Conservation (phyloP, 139 green algal species). For the Nannochloris sp. region DNA sequence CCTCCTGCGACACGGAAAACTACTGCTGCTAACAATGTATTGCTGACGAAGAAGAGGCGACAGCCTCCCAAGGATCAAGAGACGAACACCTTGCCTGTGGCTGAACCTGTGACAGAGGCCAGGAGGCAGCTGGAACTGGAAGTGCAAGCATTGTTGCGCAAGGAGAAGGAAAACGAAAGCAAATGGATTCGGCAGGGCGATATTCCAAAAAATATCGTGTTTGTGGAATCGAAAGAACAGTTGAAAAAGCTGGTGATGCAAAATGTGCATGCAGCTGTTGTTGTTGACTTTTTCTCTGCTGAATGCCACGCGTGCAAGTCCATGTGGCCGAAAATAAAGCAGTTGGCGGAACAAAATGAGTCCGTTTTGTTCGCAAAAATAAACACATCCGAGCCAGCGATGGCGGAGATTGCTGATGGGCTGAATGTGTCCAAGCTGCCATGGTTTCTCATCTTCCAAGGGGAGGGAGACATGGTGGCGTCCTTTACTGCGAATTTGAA, state of each 20-base stretch:
- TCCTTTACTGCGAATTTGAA: slow-evolving; percentile 50
- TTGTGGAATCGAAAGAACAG: neutral
- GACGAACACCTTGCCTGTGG: too few relatives aligned
- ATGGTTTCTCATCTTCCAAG: slow-evolving; percentile 39
- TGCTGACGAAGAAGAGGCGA: too few relatives aligned
- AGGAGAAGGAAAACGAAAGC: slow-evolving; percentile 9
- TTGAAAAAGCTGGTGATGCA: slow-evolving; percentile 15
- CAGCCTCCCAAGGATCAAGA: too few relatives aligned
- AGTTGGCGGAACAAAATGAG: slow-evolving; percentile 40
- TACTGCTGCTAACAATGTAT: too few relatives aligned
- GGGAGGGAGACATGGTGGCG: slow-evolving; percentile 11
- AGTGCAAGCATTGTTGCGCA: neutral
- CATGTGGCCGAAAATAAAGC: slow-evolving; percentile 45
- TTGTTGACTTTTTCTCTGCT: slow-evolving; percentile 48
- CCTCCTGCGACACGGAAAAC: too few relatives aligned
- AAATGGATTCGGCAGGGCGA: neutral
- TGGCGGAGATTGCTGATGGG: slow-evolving; percentile 31
- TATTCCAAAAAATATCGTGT: slow-evolving; percentile 15
- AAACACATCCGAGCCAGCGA: slow-evolving; percentile 14
- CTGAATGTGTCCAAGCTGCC: slow-evolving; percentile 42
- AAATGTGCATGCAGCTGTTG: slow-evolving; percentile 2
- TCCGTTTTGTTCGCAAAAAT: slow-evolving; percentile 55
- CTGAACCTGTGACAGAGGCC: too few relatives aligned
- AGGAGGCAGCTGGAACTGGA: neutral
- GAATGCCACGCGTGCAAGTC: slow-evolving; percentile 29